phyloP scores from a whole-genome alignment of 306 rosid genomes.

The Citrullus amarus region DNA sequence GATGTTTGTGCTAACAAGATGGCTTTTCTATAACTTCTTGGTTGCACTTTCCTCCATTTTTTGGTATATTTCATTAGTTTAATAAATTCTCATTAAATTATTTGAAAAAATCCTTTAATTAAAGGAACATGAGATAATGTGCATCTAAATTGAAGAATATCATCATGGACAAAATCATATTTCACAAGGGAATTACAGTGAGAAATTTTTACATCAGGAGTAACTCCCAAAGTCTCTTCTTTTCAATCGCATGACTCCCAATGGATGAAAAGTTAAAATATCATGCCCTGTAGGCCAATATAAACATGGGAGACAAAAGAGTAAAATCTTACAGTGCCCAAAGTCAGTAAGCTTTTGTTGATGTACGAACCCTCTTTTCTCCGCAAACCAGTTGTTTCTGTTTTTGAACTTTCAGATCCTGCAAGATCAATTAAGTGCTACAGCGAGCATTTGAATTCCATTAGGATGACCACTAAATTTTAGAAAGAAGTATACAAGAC shows the following conservation, averaged over 20 bases:
- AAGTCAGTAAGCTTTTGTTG: slow-evolving; percentile 77
- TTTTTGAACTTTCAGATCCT: slow-evolving; percentile 89
- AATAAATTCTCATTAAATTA: background rate
- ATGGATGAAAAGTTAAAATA: background rate
- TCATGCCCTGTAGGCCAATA: background rate
- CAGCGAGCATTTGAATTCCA: slow-evolving; percentile 18
- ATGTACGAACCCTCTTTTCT: slow-evolving; percentile 90
- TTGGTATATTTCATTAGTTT: background rate
- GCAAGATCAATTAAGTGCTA: slow-evolving; percentile 97
- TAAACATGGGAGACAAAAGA: background rate
- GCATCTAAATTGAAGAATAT: background rate
- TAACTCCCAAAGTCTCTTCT: background rate
- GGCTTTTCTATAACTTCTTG: background rate
- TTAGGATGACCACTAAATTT: slow-evolving; percentile 3
- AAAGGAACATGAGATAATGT: background rate
- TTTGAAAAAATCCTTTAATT: background rate
- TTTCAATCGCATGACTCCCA: background rate
- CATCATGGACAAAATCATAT: background rate
- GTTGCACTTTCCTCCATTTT: background rate
- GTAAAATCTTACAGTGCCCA: slow-evolving; percentile 65
- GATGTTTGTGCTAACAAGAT: background rate
- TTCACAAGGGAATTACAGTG: background rate
- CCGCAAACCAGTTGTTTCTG: slow-evolving; percentile 76
- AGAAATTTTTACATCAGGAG: background rate
- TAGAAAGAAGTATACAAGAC: background rate